Percentiles rank a stretch among this genome's conserved stretches.
Evolutionary conservation across 169 alveolate genomes (phyloP).

Genomic region (Fabrea salina): DNA sequence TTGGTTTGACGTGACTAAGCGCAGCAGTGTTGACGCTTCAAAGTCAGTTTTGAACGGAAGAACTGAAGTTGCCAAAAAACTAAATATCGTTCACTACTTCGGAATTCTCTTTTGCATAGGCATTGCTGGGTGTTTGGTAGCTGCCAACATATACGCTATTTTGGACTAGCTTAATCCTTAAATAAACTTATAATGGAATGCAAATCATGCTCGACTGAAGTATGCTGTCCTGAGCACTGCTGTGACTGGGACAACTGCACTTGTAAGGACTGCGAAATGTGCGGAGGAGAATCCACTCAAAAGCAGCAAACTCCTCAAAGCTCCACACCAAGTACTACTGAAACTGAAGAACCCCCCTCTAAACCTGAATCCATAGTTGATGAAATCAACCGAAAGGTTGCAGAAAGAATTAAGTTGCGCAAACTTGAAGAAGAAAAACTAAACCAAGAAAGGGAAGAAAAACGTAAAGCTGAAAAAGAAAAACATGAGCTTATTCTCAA

Average conservation of each 20-base stretch:
- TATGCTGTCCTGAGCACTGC: constrained; percentile 37
- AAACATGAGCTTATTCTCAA: background rate
- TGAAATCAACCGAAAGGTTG: background rate
- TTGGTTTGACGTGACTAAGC: no score
- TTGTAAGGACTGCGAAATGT: constrained; percentile 15
- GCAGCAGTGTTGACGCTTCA: no score
- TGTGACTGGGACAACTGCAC: constrained; percentile 29
- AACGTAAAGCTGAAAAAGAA: background rate
- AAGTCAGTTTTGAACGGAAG: no score
- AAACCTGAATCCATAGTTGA: background rate
- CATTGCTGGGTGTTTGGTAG: no score
- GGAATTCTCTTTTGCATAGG: no score
- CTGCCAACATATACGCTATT: no score
- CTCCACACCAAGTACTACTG: background rate
- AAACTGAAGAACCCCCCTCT: background rate
- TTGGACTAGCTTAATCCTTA: no score
- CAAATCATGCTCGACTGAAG: background rate
- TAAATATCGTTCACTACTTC: no score
- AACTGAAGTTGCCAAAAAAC: no score
- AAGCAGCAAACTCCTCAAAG: background rate
- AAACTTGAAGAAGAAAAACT: background rate
- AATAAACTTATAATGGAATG: constrained; percentile 8
- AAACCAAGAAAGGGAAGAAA: background rate
- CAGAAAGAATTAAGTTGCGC: background rate
- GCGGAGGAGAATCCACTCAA: constrained; percentile 17